A percentile compares a stretch with the other conserved stretches of the same genome.
Conservation (phyloP, 2,329 filamentous ascomycete genomes). For the Trichophyton simii region DNA sequence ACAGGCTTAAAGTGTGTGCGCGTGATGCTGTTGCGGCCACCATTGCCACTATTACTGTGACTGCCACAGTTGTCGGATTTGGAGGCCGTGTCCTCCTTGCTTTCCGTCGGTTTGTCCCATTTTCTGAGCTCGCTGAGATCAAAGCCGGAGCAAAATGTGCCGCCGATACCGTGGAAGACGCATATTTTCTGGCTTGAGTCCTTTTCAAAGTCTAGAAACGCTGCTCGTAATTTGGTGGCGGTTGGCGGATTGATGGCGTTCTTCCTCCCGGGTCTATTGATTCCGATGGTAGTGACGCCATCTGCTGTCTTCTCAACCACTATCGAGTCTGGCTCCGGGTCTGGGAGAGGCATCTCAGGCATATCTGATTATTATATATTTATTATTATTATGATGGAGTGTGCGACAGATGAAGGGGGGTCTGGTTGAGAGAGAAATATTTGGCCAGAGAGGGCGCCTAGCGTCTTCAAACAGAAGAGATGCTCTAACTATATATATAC, state of each 20-base stretch:
- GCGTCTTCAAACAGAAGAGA: background rate
- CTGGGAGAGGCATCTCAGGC: background rate
- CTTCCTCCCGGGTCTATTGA: slow-evolving; percentile 39
- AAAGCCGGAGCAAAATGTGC: slow-evolving; percentile 43
- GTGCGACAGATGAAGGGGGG: background rate
- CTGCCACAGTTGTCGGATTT: background rate
- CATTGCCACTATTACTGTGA: too few relatives aligned
- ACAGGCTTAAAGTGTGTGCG: slow-evolving; percentile 22
- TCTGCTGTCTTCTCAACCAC: slow-evolving; percentile 13
- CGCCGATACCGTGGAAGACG: slow-evolving; percentile 37
- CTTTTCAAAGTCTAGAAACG: slow-evolving; percentile 39
- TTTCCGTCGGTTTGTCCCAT: slow-evolving; percentile 9
- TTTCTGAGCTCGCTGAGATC: slow-evolving; percentile 39
- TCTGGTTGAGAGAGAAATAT: background rate
- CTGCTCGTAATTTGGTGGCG: slow-evolving; percentile 36
- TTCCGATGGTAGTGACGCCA: slow-evolving; percentile 45
- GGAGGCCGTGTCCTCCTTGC: background rate
- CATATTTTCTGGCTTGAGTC: slow-evolving; percentile 42
- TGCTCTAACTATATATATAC: background rate
- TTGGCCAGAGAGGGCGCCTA: background rate
- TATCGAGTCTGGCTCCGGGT: slow-evolving; percentile 7
- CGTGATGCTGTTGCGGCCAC: slow-evolving; percentile 7
- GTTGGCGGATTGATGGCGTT: slow-evolving; percentile 44
- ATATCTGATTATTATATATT: slow-evolving; percentile 1
- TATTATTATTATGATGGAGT: background rate